A percentile compares a stretch with the other conserved stretches of the same genome.
Conservation (phyloP, 306 rosid genomes). For the Lathyrus sativus region DNA sequence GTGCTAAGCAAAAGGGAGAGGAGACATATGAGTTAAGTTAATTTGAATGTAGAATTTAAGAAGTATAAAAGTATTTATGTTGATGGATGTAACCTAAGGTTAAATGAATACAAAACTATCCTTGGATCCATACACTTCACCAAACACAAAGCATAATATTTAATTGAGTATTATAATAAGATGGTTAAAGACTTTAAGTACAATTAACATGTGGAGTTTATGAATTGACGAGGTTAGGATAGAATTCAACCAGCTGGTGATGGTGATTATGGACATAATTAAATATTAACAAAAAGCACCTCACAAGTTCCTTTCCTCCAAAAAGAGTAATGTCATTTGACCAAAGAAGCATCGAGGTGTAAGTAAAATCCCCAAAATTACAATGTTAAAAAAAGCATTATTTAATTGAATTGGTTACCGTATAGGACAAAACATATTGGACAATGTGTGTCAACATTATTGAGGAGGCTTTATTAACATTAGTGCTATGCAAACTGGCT, state of each 20-base stretch:
- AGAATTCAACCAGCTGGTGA: not conserved
- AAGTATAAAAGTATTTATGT: not conserved
- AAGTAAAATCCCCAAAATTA: conserved; percentile 25
- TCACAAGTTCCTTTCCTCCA: conserved; percentile 7
- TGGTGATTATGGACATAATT: not conserved
- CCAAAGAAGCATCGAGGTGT: conserved; percentile 24
- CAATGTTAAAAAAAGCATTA: conserved; percentile 25
- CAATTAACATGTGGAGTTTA: conserved; percentile 6
- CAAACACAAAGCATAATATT: no score
- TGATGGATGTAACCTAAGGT: not conserved
- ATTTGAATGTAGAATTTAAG: not conserved
- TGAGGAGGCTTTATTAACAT: conserved; percentile 40
- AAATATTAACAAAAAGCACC: not conserved
- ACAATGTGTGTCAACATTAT: conserved; percentile 41
- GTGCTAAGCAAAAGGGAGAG: not conserved
- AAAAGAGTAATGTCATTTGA: conserved; percentile 35
- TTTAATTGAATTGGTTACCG: conserved; percentile 8
- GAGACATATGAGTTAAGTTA: not conserved
- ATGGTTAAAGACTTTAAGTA: conserved; percentile 9
- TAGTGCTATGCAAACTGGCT: conserved; percentile 43
- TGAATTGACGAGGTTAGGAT: conserved; percentile 30
- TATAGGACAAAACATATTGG: conserved; percentile 41
- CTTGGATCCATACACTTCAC: no score
- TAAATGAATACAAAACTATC: not conserved
- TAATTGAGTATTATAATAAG: not conserved